Base-by-base conservation (phyloP, 306 rosid genomes). In the Prunus mira region DNA sequence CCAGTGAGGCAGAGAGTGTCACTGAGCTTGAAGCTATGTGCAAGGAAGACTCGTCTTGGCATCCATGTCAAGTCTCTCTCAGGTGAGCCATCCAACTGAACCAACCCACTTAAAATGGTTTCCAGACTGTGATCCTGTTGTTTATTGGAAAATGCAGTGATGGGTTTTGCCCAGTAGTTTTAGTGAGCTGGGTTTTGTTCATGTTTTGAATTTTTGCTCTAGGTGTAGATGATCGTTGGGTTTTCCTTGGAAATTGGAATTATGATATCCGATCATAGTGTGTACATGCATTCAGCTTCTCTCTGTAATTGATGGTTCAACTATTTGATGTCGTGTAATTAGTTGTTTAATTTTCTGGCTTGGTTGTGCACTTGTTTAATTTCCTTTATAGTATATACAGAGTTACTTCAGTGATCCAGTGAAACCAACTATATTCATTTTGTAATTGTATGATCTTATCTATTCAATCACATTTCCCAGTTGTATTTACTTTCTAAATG, bases 41-140 rank as follows among this genome's bases (percentile, higher is more conserved):
- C 61, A 67, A 55, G 50, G 69, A 67, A 25, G 80, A 76, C 49
- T 76, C 68, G 5, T 76, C 80, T 12, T 76, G 74, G 80, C 66
- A 76, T 18, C 80, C 74, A 5, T 76, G 80, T 54, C 74, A 22
- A 27, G 60, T 57, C 24, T 76, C 74, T 27, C 73, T 76, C 30
- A 56, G 80, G 80, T 67, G 58, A 67, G 20, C 2, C 72, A 3
- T 38, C 51, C 15, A 20, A 38, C 76, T 51, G 46, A 51, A 2
- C 10, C 10, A 41, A 66, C 17, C 51, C 70, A 3, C 51, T n/a
- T 19, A 11, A 12, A 2, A 65, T 0, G 14, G 13, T 41, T 66
- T 5, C 9, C 60, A 51, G 1, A 18, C 27, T 69, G 17, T 27
- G 20, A 50, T 13, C 74, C 65, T 38, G 2, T n/a, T 34, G 3